Evolutionary conservation across 305 asterid genomes (phyloP), one percentile per base, ranked within the genome.

Genomic region (Plantago rigida): DNA sequence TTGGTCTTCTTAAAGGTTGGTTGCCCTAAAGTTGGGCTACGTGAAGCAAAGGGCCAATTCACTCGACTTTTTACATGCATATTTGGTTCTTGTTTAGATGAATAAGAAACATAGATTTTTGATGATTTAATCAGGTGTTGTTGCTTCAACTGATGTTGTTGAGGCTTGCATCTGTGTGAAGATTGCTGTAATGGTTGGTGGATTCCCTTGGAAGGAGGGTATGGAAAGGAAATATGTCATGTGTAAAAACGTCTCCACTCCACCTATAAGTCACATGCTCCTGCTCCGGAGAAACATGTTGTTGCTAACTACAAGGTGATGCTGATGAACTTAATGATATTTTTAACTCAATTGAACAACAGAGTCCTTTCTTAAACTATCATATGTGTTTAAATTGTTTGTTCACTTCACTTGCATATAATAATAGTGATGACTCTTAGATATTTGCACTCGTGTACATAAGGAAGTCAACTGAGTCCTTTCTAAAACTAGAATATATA

Each of bases 141-240:
- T 91, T 67, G 98, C 96, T 19, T 86, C 98, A 13, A 84, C 98
- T 69, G 93, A 91, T 78, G 94, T 65, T 47, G 80, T 76, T 62
- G 88, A 87, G 83, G 98, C 93, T 60, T 91, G 98, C 68, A 67
- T 82, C 24, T 92, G 95, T 67, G 96, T 91, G 65, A 86, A 75
- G 9, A 56, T 91, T 59, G 96, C 96, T 12, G 85, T 91, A 15
- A 87, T 91, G 96, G 96, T 91, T 71, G 97, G 96, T 66, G 97
- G 97, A 0, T 91, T 91, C 77, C 97, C 97, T 0, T 87, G 97
- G 85, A 91, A 91, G 76, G 97, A 91, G 73, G 94, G 97, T 59
- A 86, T 87, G 96, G 97, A 91, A 59, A 82, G 98, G 79, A 87
- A 91, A 74, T 96, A 87, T 69, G 98, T 91, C 64, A 91, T 91